Conservation (phyloP, 306 rosid species). For the Coriaria nepalensis region DNA sequence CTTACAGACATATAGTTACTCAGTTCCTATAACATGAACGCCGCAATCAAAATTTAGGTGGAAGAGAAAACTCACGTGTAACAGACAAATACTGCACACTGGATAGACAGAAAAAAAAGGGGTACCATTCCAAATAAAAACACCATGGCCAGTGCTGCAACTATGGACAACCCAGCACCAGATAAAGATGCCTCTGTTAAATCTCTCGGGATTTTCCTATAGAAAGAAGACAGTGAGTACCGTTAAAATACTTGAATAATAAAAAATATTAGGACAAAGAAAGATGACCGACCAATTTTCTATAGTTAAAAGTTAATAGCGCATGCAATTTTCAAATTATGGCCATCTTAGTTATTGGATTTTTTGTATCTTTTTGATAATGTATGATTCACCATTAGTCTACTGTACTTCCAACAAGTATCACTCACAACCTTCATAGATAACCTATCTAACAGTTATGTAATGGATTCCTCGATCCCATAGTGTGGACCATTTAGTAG, state of each 20-base stretch:
- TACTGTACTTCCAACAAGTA: too few relatives aligned
- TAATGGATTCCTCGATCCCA: too few relatives aligned
- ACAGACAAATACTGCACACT: background rate
- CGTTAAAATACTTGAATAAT: background rate
- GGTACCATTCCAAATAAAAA: constrained; percentile 95
- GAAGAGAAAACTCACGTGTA: background rate
- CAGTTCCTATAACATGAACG: constrained; percentile 55
- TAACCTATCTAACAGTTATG: too few relatives aligned
- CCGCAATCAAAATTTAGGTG: background rate
- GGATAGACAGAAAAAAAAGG: constrained; percentile 3
- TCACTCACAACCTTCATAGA: too few relatives aligned
- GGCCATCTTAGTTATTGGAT: too few relatives aligned
- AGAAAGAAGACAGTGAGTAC: constrained; percentile 8
- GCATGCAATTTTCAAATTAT: too few relatives aligned
- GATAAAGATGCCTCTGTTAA: constrained; percentile 91
- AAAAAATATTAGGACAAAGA: background rate
- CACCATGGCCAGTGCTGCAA: constrained; percentile 73
- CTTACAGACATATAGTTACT: constrained; percentile 63
- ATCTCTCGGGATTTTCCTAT: constrained; percentile 97
- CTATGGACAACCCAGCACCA: constrained; percentile 85
- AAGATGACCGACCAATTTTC: background rate
- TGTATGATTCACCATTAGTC: too few relatives aligned
- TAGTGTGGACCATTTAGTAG: too few relatives aligned
- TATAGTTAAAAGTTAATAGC: too few relatives aligned
- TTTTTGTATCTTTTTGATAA: too few relatives aligned